Base-by-base conservation (phyloP, 169 alveolate species). In the Plasmodium yoelii region DNA sequence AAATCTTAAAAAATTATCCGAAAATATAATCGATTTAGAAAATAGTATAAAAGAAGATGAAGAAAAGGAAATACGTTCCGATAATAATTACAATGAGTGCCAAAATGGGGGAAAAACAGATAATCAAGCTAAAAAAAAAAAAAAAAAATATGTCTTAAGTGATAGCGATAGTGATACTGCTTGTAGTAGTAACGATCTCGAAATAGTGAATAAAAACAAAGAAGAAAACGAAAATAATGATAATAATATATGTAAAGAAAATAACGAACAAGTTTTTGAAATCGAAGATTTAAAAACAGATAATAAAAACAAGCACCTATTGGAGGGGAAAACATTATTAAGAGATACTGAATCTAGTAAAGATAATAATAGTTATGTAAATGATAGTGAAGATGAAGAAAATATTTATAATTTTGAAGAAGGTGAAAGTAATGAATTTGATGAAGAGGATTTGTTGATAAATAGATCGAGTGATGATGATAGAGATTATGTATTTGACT, bases 1-100 rank as follows among this genome's bases (percentile, higher is more conserved):
- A 65, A 67, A 49, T 56, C 39, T 80, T 34, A 80, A 80, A 67
- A 80, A 46, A 47, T 80, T 80, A 15, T 80, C 44, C 15, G 26
- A 39, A 9, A n/a, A 46, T 68, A 18, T 53, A 13, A 53, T 26
- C 22, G 84, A 67, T 55, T 67, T 80, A 39, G 82, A 55, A 69
- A 3, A 34, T 34, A 28, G 12, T 42, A 12, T 46, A 26, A 2
- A 56, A 15, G 87, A 80, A 49, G 18, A 51, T 13, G 18, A 42
- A 9, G 12, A 12, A 12, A 15, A 34, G n/a, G 46, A 49, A 5
- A 28, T 10, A 26, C 13, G 49, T 12, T 53, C 56, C 13, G 3
- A 15, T 46, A 1, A 26, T 19, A 51, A n/a, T 9, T 15, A 18
- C 46, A 56, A 67, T 24, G 8, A 8, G 55, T 7, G 6, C 7